Evolutionary conservation across 192 early-diverging fungal genomes (phyloP).

Genomic region (Backusella tarrabulga): DNA sequence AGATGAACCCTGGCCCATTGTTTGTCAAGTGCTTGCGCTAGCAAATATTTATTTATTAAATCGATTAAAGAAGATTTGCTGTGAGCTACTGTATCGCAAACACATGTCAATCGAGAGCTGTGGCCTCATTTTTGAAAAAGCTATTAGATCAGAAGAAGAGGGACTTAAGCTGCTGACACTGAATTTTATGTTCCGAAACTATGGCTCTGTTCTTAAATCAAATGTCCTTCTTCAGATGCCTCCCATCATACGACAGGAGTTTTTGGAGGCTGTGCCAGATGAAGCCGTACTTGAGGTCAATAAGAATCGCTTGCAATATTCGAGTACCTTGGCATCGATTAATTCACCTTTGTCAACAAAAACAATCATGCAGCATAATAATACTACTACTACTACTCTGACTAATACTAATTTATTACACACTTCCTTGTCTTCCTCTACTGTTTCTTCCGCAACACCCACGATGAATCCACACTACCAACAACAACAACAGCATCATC

Average conservation of each 20-base stretch:
- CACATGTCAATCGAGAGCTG: slow-evolving; percentile 49
- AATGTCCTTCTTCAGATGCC: slow-evolving; percentile 46
- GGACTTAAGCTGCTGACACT: slow-evolving; percentile 49
- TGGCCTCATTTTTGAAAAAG: slow-evolving; percentile 51
- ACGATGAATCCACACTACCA: neutral
- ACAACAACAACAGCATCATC: neutral
- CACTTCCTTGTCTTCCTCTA: slow-evolving; percentile 2
- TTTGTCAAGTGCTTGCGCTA: slow-evolving; percentile 55
- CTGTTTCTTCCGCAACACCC: neutral
- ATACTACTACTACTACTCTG: neutral
- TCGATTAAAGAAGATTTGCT: slow-evolving; percentile 57
- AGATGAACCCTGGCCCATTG: slow-evolving; percentile 35
- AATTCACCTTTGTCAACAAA: neutral
- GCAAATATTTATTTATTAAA: slow-evolving; percentile 60
- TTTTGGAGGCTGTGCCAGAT: slow-evolving; percentile 48
- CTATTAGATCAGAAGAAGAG: slow-evolving; percentile 46
- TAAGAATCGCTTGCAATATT: slow-evolving; percentile 2
- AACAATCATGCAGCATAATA: neutral
- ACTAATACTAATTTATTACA: slow-evolving; percentile 6
- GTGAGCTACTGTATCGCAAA: slow-evolving; percentile 42
- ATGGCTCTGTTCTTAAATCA: slow-evolving; percentile 50
- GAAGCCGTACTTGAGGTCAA: slow-evolving; percentile 43
- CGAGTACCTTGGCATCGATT: neutral
- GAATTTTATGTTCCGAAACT: slow-evolving; percentile 51
- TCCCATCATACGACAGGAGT: slow-evolving; percentile 33